Base-by-base conservation (phyloP, 805 yeast species). In the Debaryomyces tyrocola region DNA sequence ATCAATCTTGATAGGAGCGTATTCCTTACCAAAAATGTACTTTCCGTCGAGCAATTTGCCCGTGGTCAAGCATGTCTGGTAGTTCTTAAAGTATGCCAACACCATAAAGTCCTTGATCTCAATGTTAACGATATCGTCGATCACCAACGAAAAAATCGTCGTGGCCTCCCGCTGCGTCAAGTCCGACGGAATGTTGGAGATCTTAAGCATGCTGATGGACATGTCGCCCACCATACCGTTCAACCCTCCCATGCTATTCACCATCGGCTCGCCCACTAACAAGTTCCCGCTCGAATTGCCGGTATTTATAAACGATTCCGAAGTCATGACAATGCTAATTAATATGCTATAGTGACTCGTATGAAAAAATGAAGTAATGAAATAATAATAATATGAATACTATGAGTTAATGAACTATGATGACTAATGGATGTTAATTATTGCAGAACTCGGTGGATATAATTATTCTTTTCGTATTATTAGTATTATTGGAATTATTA, bases 71-170 rank as follows among this genome's bases (percentile, higher is more conserved):
- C 77, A 73, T 12, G 77, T 67, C 54, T 64, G 63, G 31, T 59
- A 53, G 52, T 58, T 68, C 44, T 63, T 64, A 60, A 73, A 74
- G 45, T 53, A 59, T 21, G 73, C 77, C 41, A 56, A 59, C 41
- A 71, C 58, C 44, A 47, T 51, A 44, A 50, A 54, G 48, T 74
- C 76, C 20, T 66, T 57, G 33, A 81, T 53, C 45, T 80, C 85
- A 35, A 82, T 66, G 47, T 66, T 73, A 31, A 75, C 52, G 40
- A 84, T 58, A 49, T 73, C 84, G 54, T 84, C 89, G 50, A 73
- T 66, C n/a, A 88, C 87, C 45, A 87, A 66, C 5, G 92, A 78
- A 60, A 87, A 87, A 6, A 87, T 74, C 12, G 84, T 71, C 41
- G 78, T 72, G 2, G 87, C 83, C 62, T 87, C 95, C 61, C 94